These are phyloP conservation scores for Lumnitzera littorea DNA, from an alignment of 345 rosid genomes.

Conservation along the genomic window DNA sequence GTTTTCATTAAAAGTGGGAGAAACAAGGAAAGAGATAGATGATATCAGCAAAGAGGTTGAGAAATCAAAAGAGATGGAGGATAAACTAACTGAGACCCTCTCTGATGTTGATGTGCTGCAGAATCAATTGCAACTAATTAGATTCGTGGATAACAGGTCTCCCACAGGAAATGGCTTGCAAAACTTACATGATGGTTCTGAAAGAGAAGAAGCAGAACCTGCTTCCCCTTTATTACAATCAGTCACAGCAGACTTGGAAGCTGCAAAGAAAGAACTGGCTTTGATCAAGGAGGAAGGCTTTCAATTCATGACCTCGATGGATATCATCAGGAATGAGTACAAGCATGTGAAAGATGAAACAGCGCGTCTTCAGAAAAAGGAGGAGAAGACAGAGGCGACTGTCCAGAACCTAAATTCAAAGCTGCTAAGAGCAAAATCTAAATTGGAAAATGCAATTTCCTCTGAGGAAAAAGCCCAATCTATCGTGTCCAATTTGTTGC, in stretches of 20 bases:
- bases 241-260: slow-evolving; percentile 44
- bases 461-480: slow-evolving; percentile 51
- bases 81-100: slow-evolving; percentile 44
- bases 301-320: slow-evolving; percentile 58
- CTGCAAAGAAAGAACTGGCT: slow-evolving; percentile 54
- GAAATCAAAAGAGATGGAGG: slow-evolving; percentile 39
- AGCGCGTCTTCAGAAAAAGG: slow-evolving; percentile 29
- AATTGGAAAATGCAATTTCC: slow-evolving; percentile 41
- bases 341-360: slow-evolving; percentile 41
- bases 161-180: slow-evolving; percentile 17
- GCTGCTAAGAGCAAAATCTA: slow-evolving; percentile 62
- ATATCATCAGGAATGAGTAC: slow-evolving; percentile 57
- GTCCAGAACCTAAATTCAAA: slow-evolving; percentile 57
- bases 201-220: slow-evolving; percentile 15
- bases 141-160: slow-evolving; percentile 32
- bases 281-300: slow-evolving; percentile 44
- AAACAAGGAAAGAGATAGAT: slow-evolving; percentile 23
- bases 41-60: slow-evolving; percentile 41
- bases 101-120: slow-evolving; percentile 48
- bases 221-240: slow-evolving; percentile 22
- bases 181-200: slow-evolving; percentile 11
- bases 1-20: slow-evolving; percentile 23
- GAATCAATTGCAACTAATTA: slow-evolving; percentile 45
- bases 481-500: slow-evolving; percentile 36
- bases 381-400: slow-evolving; percentile 36